Conservation (phyloP, 176 grass and related monocot species). For the Aegilops speltoides region DNA sequence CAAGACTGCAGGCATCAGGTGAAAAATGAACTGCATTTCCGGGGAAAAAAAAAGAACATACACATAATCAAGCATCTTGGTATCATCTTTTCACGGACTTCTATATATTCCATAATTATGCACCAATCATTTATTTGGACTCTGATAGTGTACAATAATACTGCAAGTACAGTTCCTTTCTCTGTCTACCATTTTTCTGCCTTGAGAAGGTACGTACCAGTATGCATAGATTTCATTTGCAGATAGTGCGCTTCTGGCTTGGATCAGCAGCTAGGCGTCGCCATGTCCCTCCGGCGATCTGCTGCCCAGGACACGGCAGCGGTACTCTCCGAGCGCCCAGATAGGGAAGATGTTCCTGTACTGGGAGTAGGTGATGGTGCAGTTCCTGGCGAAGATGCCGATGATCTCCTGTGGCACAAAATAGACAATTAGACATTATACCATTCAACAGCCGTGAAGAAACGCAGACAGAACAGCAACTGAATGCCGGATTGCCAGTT, state of each 20-base stretch:
- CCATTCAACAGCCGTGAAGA: not conserved
- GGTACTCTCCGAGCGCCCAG: conserved; percentile 79
- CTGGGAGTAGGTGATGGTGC: conserved; percentile 71
- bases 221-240: too few species aligned
- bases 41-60: not conserved
- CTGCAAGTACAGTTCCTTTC: not conserved
- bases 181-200: not conserved
- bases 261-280: not conserved
- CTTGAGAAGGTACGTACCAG: not conserved
- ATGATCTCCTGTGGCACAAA: conserved; percentile 59
- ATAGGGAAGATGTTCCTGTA: conserved; percentile 82
- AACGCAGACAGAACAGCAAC: not conserved
- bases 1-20: not conserved
- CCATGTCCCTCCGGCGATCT: not conserved
- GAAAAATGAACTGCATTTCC: not conserved
- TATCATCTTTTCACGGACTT: not conserved
- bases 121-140: not conserved
- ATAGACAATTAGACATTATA: not conserved
- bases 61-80: not conserved
- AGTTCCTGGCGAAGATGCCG: conserved; percentile 66
- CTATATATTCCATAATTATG: not conserved
- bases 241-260: too few species aligned
- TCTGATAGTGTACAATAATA: not conserved
- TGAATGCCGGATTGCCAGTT: too few species aligned
- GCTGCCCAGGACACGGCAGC: conserved; percentile 28